Percentiles rank a stretch among this genome's conserved stretches.
phyloP scores from a whole-genome alignment of 495 filamentous ascomycete genomes.

The Polyplosphaeria fusca region DNA sequence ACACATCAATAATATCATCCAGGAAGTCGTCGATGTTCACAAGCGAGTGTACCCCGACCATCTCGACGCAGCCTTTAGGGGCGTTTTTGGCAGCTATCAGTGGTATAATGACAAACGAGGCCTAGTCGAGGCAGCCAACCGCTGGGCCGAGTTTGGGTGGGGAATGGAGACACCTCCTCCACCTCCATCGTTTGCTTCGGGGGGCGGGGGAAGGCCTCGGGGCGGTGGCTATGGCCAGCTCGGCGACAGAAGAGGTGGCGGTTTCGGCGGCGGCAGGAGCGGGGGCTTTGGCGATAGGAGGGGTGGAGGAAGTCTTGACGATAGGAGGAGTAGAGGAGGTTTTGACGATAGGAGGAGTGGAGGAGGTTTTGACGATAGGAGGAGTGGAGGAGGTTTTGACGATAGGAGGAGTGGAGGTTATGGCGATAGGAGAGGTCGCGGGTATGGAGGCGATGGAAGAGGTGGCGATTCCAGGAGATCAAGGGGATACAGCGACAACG shows the following conservation, averaged over 20 bases:
- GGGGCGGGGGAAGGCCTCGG: slow-evolving; percentile 7
- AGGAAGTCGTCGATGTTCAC: slow-evolving; percentile 39
- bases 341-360: slow-evolving; percentile 7
- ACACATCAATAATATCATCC: slow-evolving; percentile 42
- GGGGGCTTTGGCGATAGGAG: background rate
- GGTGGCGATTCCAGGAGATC: no score
- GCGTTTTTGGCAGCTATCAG: slow-evolving; percentile 36
- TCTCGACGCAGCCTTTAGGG: slow-evolving; percentile 52
- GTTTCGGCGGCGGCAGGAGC: slow-evolving; percentile 1
- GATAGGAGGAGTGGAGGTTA: background rate
- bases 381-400: background rate
- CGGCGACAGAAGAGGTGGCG: slow-evolving; percentile 1
- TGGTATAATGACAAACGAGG: slow-evolving; percentile 29
- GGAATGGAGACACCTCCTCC: slow-evolving; percentile 35
- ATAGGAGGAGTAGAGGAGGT: slow-evolving; percentile 4
- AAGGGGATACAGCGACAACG: no score
- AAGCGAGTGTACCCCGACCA: slow-evolving; percentile 41
- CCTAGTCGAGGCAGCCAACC: slow-evolving; percentile 21
- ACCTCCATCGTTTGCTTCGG: slow-evolving; percentile 5
- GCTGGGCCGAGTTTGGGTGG: slow-evolving; percentile 28
- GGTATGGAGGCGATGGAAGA: background rate
- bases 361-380: background rate
- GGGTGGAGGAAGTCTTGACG: slow-evolving; percentile 7
- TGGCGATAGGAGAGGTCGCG: background rate
- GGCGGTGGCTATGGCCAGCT: background rate